Evolutionary conservation across 225 moss, liverwort and hornwort genomes (phyloP).

Genomic region (Physcomitrellopsis africana): DNA sequence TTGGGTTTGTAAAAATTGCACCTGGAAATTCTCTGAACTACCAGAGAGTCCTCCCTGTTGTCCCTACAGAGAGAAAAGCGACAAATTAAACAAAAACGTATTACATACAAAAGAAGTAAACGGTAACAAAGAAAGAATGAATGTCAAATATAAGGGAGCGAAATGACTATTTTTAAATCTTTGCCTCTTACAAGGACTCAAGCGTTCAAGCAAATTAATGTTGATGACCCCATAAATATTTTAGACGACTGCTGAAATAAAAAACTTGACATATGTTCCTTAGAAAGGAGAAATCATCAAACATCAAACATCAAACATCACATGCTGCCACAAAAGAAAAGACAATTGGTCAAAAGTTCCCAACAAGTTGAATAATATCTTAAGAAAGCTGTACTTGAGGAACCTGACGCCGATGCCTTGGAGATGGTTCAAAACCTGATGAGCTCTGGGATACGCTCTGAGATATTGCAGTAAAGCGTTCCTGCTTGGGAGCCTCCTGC

Average conservation of each 20-base stretch:
- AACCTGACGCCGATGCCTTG: constrained; percentile 49
- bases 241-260: neutral
- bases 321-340: neutral
- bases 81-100: too few species aligned
- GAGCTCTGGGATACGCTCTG: constrained; percentile 33
- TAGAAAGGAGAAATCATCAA: too few species aligned
- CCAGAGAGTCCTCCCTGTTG: too few species aligned
- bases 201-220: neutral
- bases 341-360: neutral
- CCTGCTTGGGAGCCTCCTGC: constrained; percentile 41
- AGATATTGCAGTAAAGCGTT: constrained; percentile 27
- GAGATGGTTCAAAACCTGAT: constrained; percentile 40
- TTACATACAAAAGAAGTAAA: too few species aligned
- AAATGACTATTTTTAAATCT: neutral
- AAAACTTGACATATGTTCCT: too few species aligned
- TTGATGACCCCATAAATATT: neutral
- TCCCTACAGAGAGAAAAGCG: too few species aligned
- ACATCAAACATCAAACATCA: too few species aligned
- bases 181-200: neutral
- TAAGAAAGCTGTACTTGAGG: constrained; percentile 43
- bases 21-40: too few species aligned
- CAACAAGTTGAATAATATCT: neutral
- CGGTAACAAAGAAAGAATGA: constrained; percentile 8
- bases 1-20: constrained; percentile 10
- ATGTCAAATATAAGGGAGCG: neutral